phyloP scores from a whole-genome alignment of 352 stramenopile genomes.

The Phytopythium kandeliae region DNA sequence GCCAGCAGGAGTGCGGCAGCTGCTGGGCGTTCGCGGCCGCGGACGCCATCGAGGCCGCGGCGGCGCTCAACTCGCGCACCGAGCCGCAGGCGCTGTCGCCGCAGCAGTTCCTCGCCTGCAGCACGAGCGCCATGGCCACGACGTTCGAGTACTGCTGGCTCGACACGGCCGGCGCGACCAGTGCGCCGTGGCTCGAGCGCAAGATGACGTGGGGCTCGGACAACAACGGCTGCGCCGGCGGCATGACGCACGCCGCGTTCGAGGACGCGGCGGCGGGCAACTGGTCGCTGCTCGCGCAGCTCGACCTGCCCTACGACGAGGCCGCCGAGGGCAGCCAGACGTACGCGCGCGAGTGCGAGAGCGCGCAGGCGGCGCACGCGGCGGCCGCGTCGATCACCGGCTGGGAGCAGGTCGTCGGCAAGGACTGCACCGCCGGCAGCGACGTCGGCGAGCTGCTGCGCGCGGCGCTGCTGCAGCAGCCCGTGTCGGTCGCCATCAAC shows the following conservation, averaged over 20 bases:
- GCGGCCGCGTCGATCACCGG: constrained; percentile 59
- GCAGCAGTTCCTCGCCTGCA: constrained; percentile 79
- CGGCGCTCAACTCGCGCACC: constrained; percentile 37
- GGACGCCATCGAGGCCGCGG: constrained; percentile 72
- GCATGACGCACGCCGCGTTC: constrained; percentile 75
- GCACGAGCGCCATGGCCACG: constrained; percentile 50
- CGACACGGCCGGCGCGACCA: constrained; percentile 28
- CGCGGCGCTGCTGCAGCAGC: constrained; percentile 57
- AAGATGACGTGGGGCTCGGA: constrained; percentile 72
- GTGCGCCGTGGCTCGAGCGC: constrained; percentile 48
- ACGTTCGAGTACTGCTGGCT: constrained; percentile 83
- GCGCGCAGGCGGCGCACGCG: constrained; percentile 15
- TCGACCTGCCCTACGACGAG: constrained; percentile 67
- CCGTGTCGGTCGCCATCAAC: constrained; percentile 76
- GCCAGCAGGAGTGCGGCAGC: constrained; percentile 73
- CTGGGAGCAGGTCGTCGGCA: constrained; percentile 63
- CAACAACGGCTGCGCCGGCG: constrained; percentile 62
- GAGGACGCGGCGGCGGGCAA: constrained; percentile 44
- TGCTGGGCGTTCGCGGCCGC: constrained; percentile 80
- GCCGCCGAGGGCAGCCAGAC: constrained; percentile 28
- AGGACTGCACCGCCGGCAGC: constrained; percentile 42
- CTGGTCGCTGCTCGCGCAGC: constrained; percentile 48
- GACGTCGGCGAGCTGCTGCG: constrained; percentile 59
- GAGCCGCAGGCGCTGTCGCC: constrained; percentile 54
- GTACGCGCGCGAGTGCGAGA: constrained; percentile 20